phyloP scores from a whole-genome alignment of 2,329 filamentous ascomycete species.

The Lachnellula cervina region DNA sequence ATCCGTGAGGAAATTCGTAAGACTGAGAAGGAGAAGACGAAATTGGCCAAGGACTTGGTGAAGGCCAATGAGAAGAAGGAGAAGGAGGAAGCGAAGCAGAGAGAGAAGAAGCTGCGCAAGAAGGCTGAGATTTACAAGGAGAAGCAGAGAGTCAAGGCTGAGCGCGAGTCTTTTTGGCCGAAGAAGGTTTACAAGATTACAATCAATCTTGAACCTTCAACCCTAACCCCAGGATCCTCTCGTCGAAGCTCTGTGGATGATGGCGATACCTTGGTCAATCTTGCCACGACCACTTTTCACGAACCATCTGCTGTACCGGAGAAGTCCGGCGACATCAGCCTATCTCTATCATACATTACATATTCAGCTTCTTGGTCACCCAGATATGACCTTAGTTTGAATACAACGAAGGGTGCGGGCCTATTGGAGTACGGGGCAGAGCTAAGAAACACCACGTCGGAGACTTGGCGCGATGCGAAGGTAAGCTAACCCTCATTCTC shows the following conservation, averaged over 20 bases:
- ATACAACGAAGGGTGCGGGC: slow-evolving; percentile 30
- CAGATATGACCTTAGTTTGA: slow-evolving; percentile 45
- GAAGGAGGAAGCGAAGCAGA: slow-evolving; percentile 35
- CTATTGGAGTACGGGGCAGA: slow-evolving; percentile 48
- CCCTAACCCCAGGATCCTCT: slow-evolving; percentile 41
- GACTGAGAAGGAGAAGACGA: slow-evolving; percentile 32
- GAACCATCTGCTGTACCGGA: slow-evolving; percentile 13
- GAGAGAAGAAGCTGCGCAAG: slow-evolving; percentile 34
- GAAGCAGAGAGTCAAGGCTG: slow-evolving; percentile 39
- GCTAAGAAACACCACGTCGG: slow-evolving; percentile 44
- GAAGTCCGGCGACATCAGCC: slow-evolving; percentile 23
- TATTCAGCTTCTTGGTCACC: slow-evolving; percentile 41
- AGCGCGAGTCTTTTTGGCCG: slow-evolving; percentile 46
- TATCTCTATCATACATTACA: slow-evolving; percentile 30
- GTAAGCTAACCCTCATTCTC: background rate
- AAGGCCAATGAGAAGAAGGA: slow-evolving; percentile 33
- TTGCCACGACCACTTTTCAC: slow-evolving; percentile 22
- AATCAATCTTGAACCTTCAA: slow-evolving; percentile 46
- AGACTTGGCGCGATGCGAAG: slow-evolving; percentile 43
- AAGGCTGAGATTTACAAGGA: slow-evolving; percentile 38
- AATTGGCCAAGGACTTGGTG: slow-evolving; percentile 21
- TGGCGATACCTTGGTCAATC: slow-evolving; percentile 22
- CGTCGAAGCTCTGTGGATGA: slow-evolving; percentile 43
- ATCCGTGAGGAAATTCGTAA: slow-evolving; percentile 33
- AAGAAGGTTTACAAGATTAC: slow-evolving; percentile 44